Base-by-base conservation (phyloP, 257 asterid species). In the Schizonepeta tenuifolia region DNA sequence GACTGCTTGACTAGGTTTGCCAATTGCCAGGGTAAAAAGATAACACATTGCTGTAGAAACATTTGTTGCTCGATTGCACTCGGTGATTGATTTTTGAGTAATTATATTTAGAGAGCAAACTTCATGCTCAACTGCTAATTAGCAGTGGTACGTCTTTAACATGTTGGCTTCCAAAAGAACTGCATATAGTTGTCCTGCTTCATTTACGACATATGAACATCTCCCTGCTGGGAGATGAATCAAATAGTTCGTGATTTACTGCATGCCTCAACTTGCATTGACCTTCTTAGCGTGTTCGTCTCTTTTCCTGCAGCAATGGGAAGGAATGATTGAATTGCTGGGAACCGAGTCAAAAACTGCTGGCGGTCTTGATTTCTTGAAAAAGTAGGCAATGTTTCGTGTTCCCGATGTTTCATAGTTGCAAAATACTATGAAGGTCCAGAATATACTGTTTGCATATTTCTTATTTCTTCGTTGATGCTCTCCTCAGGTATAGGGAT, bases 321-420 rank as follows among this genome's bases (percentile, higher is more conserved):
- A 94, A 86, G 97, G 99, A 66, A 85, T 91, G 83, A 87, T 89
- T 67, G 99, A 89, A 67, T 79, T 94, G 80, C 85, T 91, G 69
- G 96, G 92, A 40, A 81, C 87, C 18, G 95, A 94, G 82, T 76
- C 97, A 15, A 84, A 80, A 79, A 83, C 89, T 65, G 90, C 95
- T 24, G 96, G 98, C 2, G 93, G 98, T 43, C 97, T 94, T 60
- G 94, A 94, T 77, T 94, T 94, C 85, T 75, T 94, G 87, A 90
- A 87, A 73, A 91, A 78, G 98, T 91, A 79, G 17, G 85, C 62
- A 54, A 54, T 72, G 57, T 44, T 78, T 75, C 41, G 9, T 41
- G 43, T 41, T 38, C 47, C 46, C 5, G 5, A 20, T 40, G n/a
- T 53, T 64, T 40, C 41, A n/a, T 1, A 3, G 13, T 56, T 51